Conservation (phyloP, 2,329 filamentous ascomycete genomes). For the Dothideomycetidae sp. region DNA sequence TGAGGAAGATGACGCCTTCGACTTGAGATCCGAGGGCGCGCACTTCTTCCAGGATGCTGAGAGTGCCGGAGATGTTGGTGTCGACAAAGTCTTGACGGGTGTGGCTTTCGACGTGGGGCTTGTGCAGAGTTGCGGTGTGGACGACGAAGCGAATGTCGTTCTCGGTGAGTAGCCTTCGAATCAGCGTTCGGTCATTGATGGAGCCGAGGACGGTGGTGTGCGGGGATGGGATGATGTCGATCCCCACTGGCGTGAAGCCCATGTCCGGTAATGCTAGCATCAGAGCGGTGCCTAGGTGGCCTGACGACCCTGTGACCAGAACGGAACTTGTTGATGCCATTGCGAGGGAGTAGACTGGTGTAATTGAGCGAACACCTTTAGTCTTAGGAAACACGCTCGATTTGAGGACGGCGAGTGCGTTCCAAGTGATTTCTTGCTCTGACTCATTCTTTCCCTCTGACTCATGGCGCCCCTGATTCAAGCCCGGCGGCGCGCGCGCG, state of each 20-base stretch:
- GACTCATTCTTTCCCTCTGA: no score
- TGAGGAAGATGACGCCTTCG: conserved; percentile 14
- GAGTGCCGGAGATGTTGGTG: conserved; percentile 14
- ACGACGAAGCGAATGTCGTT: conserved; percentile 11
- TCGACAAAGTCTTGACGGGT: conserved; percentile 13
- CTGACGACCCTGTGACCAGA: conserved; percentile 12
- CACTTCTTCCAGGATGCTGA: conserved; percentile 14
- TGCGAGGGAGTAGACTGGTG: no score
- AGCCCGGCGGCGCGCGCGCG: no score
- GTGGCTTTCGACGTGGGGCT: conserved; percentile 14
- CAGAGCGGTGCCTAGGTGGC: conserved; percentile 14
- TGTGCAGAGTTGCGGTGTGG: conserved; percentile 14
- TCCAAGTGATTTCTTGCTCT: no score
- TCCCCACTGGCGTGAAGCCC: conserved; percentile 11
- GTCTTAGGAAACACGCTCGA: no score
- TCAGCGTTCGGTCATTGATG: conserved; percentile 10
- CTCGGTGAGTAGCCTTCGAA: not conserved
- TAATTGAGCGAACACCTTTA: no score
- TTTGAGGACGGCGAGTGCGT: no score
- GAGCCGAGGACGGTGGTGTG: conserved; percentile 10
- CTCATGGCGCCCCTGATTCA: no score
- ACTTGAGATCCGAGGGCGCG: conserved; percentile 6
- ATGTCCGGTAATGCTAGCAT: conserved; percentile 12
- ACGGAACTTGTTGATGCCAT: no score
- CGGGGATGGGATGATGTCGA: conserved; percentile 12